phyloP scores from a whole-genome alignment of 495 filamentous ascomycete genomes.

The Xylaria castorea region DNA sequence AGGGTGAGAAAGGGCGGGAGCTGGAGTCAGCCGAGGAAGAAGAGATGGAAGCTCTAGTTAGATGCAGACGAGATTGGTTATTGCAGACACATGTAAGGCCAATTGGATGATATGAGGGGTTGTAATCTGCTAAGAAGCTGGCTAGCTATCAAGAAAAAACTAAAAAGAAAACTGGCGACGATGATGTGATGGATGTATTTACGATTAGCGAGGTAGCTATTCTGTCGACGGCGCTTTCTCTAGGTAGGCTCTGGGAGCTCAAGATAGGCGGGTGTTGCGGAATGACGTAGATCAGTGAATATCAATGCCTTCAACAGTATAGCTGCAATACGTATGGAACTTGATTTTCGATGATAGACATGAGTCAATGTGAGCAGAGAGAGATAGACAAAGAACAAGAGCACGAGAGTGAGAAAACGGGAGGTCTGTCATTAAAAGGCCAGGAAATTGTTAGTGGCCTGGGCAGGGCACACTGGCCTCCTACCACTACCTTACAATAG shows the following conservation, averaged over 20 bases:
- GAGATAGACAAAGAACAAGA: background rate
- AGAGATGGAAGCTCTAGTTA: background rate
- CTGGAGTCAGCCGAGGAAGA: background rate
- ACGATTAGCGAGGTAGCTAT: background rate
- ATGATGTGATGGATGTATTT: constrained; percentile 3
- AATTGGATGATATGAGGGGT: constrained; percentile 3
- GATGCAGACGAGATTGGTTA: background rate
- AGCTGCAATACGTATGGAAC: background rate
- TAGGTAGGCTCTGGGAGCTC: background rate
- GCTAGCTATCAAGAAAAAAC: background rate
- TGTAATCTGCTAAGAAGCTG: background rate
- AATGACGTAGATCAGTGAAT: constrained; percentile 20
- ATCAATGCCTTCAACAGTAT: constrained; percentile 23
- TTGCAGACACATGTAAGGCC: background rate
- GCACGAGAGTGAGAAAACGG: background rate
- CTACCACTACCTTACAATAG: background rate
- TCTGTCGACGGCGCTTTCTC: background rate
- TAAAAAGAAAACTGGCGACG: background rate
- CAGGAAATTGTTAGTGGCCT: constrained; percentile 2
- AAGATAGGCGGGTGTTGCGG: background rate
- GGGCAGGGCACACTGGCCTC: constrained; percentile 4
- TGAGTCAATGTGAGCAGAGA: background rate
- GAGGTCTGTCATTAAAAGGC: background rate
- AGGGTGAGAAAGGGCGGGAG: background rate
- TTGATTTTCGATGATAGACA: background rate